Percentiles rank a stretch among this genome's conserved stretches.
Conservation (phyloP, 805 yeast species). For the Isabelozyma gotoi region DNA sequence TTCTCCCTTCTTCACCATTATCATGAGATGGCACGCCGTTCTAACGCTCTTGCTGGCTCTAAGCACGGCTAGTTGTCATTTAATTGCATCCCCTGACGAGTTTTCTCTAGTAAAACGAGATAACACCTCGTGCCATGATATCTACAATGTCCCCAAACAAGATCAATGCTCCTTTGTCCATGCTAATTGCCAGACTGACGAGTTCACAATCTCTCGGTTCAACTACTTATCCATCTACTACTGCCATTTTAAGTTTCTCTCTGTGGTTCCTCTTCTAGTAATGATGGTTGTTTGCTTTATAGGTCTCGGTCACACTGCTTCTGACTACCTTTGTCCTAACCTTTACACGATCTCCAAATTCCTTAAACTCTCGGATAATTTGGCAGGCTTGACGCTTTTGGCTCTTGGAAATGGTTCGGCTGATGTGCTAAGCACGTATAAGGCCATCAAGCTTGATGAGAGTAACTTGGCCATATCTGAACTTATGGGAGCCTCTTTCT, state of each 20-base stretch:
- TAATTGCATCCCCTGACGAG: neutral
- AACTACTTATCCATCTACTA: conserved; percentile 38
- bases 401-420: conserved; percentile 95
- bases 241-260: conserved; percentile 16
- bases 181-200: conserved; percentile 29
- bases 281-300: conserved; percentile 50
- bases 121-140: conserved; percentile 5
- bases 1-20: neutral
- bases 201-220: conserved; percentile 30
- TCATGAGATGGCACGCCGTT: neutral
- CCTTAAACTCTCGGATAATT: conserved; percentile 66
- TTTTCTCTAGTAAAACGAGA: neutral
- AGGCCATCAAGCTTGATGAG: conserved; percentile 73
- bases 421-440: conserved; percentile 80
- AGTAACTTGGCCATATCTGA: conserved; percentile 85
- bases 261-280: conserved; percentile 14
- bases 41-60: neutral
- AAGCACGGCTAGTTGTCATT: neutral
- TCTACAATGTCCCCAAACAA: conserved; percentile 6
- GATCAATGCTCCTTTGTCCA: conserved; percentile 40
- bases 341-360: conserved; percentile 61
- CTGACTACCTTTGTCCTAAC: conserved; percentile 81
- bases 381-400: conserved; percentile 82
- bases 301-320: conserved; percentile 74
- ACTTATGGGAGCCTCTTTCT: conserved; percentile 85